phyloP scores from a whole-genome alignment of 108 stramenopile species.

The Fistulifera pelliculosa region DNA sequence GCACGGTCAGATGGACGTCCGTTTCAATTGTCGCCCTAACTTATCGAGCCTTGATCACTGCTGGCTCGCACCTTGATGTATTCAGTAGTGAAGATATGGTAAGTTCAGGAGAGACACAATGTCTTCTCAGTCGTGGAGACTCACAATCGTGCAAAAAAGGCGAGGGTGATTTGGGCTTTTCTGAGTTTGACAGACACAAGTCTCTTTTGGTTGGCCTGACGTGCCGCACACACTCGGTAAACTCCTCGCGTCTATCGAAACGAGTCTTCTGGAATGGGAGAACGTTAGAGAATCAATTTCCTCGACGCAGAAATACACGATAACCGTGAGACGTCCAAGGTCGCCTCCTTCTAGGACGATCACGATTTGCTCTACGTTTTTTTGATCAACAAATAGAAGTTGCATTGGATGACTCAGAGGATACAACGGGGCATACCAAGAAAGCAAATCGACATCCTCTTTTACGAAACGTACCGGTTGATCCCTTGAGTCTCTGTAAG shows the following conservation, averaged over 20 bases:
- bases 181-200: slow-evolving; percentile 22
- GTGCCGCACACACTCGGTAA: slow-evolving; percentile 20
- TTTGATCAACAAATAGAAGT: slow-evolving; percentile 29
- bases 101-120: slow-evolving; percentile 2
- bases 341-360: slow-evolving; percentile 32
- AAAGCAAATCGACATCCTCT: slow-evolving; percentile 17
- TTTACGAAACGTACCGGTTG: slow-evolving; percentile 34
- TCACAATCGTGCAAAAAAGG: slow-evolving; percentile 5
- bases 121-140: background rate
- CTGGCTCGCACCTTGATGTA: slow-evolving; percentile 8
- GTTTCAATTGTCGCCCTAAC: slow-evolving; percentile 11
- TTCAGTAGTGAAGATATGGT: slow-evolving; percentile 30
- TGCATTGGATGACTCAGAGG: slow-evolving; percentile 26
- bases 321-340: background rate
- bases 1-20: background rate
- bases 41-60: slow-evolving; percentile 9
- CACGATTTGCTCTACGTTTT: slow-evolving; percentile 15
- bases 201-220: slow-evolving; percentile 1
- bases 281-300: background rate
- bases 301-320: background rate
- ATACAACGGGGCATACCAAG: background rate
- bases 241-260: slow-evolving; percentile 30
- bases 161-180: slow-evolving; percentile 35
- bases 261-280: slow-evolving; percentile 28
- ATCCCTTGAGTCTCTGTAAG: slow-evolving; percentile 45